Evolutionary conservation across 2,329 filamentous ascomycete genomes (phyloP).

Genomic region (Phaeosphaeria sp.): DNA sequence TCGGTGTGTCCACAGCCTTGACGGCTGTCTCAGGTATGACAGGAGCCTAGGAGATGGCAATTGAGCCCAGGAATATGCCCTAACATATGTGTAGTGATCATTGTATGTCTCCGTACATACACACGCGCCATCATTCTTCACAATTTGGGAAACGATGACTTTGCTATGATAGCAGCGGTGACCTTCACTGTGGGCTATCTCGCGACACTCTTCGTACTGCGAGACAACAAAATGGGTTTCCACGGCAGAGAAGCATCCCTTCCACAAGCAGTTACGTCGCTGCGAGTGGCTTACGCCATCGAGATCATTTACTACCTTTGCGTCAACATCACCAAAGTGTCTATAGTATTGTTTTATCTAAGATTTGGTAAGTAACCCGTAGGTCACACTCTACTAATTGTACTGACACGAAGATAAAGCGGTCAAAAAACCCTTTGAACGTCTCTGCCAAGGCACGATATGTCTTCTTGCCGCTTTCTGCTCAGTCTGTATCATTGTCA

Average conservation of each 20-base stretch:
- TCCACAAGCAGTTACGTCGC: constrained; percentile 27
- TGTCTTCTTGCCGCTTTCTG: constrained; percentile 29
- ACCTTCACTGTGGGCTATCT: constrained; percentile 33
- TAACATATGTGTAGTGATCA: constrained; percentile 20
- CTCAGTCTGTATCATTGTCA: constrained; percentile 28
- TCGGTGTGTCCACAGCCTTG: constrained; percentile 25
- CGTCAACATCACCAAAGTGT: constrained; percentile 36
- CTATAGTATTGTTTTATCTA: constrained; percentile 41
- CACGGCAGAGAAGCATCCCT: constrained; percentile 16
- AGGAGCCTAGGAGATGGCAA: neutral
- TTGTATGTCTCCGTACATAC: constrained; percentile 28
- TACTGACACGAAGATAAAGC: constrained; percentile 15
- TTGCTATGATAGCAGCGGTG: constrained; percentile 29
- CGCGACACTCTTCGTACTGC: constrained; percentile 19
- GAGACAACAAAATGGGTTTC: constrained; percentile 29
- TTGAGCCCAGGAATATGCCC: neutral
- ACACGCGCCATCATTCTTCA: constrained; percentile 23
- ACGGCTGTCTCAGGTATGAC: constrained; percentile 26
- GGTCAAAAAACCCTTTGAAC: constrained; percentile 24
- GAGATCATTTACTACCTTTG: constrained; percentile 39
- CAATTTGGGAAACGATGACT: constrained; percentile 35
- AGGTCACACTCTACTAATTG: neutral
- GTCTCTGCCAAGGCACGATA: constrained; percentile 27
- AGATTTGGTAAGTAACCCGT: constrained; percentile 30
- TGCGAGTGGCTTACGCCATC: constrained; percentile 18